phyloP scores from a whole-genome alignment of 345 rosid genomes.

The Cardamine chenopodiifolia region DNA sequence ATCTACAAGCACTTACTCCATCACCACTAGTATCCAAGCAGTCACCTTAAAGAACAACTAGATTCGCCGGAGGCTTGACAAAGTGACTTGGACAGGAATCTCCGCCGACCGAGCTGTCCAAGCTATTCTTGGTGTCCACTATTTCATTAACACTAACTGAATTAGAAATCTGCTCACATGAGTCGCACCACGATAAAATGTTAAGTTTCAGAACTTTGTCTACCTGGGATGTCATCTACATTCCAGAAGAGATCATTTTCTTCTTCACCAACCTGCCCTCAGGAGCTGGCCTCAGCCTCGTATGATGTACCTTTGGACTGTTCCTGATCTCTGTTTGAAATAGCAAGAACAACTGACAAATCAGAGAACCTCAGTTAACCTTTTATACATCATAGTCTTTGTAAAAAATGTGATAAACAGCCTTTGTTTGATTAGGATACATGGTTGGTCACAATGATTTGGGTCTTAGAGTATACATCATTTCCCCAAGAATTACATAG shows the following conservation, averaged over 20 bases:
- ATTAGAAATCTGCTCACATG: slow-evolving; percentile 7
- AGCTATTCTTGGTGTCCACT: slow-evolving; percentile 78
- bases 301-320: slow-evolving; percentile 51
- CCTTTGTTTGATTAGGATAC: not conserved
- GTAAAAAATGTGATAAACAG: not conserved
- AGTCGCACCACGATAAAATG: slow-evolving; percentile 8
- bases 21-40: slow-evolving; percentile 78
- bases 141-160: slow-evolving; percentile 28
- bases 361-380: not conserved
- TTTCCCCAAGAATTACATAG: not conserved
- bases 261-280: slow-evolving; percentile 49
- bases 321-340: slow-evolving; percentile 61
- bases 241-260: slow-evolving; percentile 80
- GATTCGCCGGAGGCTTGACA: slow-evolving; percentile 91
- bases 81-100: slow-evolving; percentile 60
- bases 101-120: slow-evolving; percentile 63
- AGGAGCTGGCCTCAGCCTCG: slow-evolving; percentile 50
- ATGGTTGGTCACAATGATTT: not conserved
- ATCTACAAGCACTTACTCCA: slow-evolving; percentile 58
- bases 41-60: slow-evolving; percentile 94
- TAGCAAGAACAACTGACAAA: not conserved
- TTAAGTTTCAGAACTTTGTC: slow-evolving; percentile 1
- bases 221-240: slow-evolving; percentile 80
- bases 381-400: not conserved
- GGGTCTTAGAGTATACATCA: not conserved